Evolutionary conservation across 2,329 filamentous ascomycete genomes (phyloP), one percentile per base, ranked within the genome.

Genomic region (Pseudocercospora fuligena): DNA sequence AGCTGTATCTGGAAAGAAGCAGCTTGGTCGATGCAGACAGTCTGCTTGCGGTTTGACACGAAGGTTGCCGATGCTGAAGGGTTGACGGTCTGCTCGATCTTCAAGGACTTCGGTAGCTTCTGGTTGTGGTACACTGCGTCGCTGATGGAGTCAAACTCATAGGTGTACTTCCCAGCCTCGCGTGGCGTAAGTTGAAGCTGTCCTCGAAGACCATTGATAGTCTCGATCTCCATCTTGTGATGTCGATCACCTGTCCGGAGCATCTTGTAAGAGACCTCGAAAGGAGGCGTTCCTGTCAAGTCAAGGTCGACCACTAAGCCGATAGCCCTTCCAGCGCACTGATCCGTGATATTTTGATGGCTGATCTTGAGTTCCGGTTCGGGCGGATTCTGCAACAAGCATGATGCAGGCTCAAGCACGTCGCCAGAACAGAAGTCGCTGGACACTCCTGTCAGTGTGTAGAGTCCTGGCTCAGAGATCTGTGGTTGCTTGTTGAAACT

Each of bases 251-350:
- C 78, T 86, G 88, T 73, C 65, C 87, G 88, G 64, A 89, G 86
- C 64, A 93, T 86, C 51, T 89, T 89, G 77, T 97, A 99, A 23
- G 85, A 83, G 54, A 99, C 84, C n/a, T 85, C 83, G 80, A 99
- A 99, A 1, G 94, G 94, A 54, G 96, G 94, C 0, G 93, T 97
- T 67, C 95, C 95, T 29, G 94, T 91, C 46, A 99, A 85, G 76
- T 98, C 93, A 59, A 99, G 82, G 74, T 95, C 91, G 49, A 99
- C 92, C 11, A 91, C 88, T 63, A 99, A 86, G 47, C 95, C 95
- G 68, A 99, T 92, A 0, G 95, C 93, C 75, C 93, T 97, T 57
- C 94, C 93, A 40, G 94, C 94, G 78, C 95, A 99, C 77, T 96
- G 97, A 79, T 99, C 95, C 61, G 92, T 91, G 51, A 99, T 93